Evolutionary conservation across 2,329 filamentous ascomycete genomes (phyloP).

Genomic region (Colletotrichum limetticola): DNA sequence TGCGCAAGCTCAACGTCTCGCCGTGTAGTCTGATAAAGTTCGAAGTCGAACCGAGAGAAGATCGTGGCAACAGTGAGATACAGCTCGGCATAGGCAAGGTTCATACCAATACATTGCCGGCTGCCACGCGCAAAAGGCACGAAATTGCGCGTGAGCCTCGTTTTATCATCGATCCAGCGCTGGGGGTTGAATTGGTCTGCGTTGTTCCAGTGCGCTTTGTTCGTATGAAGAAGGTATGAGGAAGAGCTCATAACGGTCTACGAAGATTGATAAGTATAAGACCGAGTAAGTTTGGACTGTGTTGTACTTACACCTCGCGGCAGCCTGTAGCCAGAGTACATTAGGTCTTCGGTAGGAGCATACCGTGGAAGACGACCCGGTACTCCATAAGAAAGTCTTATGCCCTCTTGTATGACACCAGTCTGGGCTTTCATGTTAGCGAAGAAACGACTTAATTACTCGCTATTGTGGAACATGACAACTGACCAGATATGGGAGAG

Average conservation of each 20-base stretch:
- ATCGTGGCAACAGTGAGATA: slow-evolving; percentile 28
- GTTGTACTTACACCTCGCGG: slow-evolving; percentile 27
- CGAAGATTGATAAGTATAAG: no score
- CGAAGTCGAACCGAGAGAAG: slow-evolving; percentile 31
- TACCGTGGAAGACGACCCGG: slow-evolving; percentile 31
- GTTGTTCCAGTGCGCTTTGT: no score
- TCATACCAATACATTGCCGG: slow-evolving; percentile 37
- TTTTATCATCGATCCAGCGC: slow-evolving; percentile 40
- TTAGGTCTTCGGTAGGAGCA: slow-evolving; percentile 13
- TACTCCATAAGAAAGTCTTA: slow-evolving; percentile 33
- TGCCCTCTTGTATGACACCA: slow-evolving; percentile 24
- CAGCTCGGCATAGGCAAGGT: slow-evolving; percentile 32
- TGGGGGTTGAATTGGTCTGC: slow-evolving; percentile 38
- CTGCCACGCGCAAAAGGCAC: slow-evolving; percentile 37
- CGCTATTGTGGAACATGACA: neutral
- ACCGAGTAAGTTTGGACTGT: neutral
- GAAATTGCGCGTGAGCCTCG: slow-evolving; percentile 33
- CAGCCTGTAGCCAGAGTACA: slow-evolving; percentile 25
- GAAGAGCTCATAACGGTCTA: no score
- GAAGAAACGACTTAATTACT: neutral
- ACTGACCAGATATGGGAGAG: slow-evolving; percentile 26
- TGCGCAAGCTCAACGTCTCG: slow-evolving; percentile 36
- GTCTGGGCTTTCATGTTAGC: neutral
- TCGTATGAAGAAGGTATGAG: no score
- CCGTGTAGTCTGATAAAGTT: slow-evolving; percentile 28